Base-by-base conservation (phyloP, 2,329 filamentous ascomycete species). In the Claviceps digitariae region DNA sequence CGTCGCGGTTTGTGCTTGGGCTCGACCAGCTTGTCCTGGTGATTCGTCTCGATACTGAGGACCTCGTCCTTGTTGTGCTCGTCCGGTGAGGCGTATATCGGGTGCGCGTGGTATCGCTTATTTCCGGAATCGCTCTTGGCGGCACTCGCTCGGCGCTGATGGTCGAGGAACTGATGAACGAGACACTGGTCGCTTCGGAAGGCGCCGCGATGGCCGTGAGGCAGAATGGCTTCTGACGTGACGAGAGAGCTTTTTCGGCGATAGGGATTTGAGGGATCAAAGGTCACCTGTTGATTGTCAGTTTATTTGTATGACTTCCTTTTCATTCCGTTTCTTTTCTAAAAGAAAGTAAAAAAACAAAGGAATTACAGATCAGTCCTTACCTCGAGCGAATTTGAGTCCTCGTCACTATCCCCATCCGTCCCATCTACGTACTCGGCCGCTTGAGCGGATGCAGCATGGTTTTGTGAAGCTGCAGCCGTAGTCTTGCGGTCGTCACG, bases 171-270 rank as follows among this genome's bases (percentile, higher is more conserved):
- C 54, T 83, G 77, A 62, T 86, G 82, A 34, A 85, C 82, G 40
- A 84, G 73, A 59, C 82, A 85, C 61, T 82, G 78, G 13, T 77
- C 76, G 38, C 66, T 64, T n/a, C 59, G 66, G 60, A 44, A 64
- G 4, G 48, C 45, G 60, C 50, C 58, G 52, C 38, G 57, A 38
- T 53, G 56, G 48, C 56, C 60, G 38, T 69, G 58, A 5, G 72
- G 71, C 8, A 62, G 57, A 17, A 67, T 60, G 2, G 69, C 61
- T 31, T 83, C 79, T 49, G 70, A 69, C 4, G 73, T 64, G 13
- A 83, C 77, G 49, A 86, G 72, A 13, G 82, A 85, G 61, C 80
- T 83, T 68, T 85, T 86, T 55, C 82, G 76, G 23, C 82, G 77
- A 60, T 83, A 81, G 0, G 75, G 73, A 58, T 78, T 83, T 41